A percentile compares a stretch with the other conserved stretches of the same genome.
phyloP scores from a whole-genome alignment of 1,284 basidiomycete genomes.

The Cryptococcus sp. region DNA sequence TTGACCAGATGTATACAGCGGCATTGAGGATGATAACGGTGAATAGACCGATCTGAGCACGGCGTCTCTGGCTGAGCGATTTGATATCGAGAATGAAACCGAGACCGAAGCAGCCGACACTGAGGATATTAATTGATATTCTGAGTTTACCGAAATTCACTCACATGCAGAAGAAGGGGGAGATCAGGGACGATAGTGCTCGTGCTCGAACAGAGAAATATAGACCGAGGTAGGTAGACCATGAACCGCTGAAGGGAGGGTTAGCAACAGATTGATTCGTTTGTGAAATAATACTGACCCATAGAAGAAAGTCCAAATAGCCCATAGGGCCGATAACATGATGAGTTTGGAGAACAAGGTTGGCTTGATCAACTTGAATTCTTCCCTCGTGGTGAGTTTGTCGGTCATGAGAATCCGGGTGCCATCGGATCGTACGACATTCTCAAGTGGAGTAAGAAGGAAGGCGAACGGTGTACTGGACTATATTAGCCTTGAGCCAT shows the following conservation, averaged over 20 bases:
- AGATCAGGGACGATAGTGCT: conserved; percentile 22
- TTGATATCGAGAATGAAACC: conserved; percentile 26
- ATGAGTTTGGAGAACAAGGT: conserved; percentile 8
- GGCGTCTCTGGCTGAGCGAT: conserved; percentile 14
- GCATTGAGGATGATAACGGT: conserved; percentile 16
- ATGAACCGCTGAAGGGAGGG: background rate
- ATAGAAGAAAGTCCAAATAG: conserved; percentile 21
- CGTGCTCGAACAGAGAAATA: conserved; percentile 24
- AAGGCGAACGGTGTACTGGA: conserved; percentile 18
- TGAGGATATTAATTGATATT: background rate
- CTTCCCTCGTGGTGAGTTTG: conserved; percentile 3
- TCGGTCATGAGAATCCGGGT: conserved; percentile 13
- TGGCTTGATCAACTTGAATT: conserved; percentile 1
- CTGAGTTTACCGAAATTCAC: background rate
- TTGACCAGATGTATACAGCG: conserved; percentile 22
- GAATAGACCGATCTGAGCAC: conserved; percentile 22
- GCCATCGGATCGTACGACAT: conserved; percentile 20
- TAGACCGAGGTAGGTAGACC: conserved; percentile 17
- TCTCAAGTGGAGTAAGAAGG: conserved; percentile 17
- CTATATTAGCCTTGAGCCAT: background rate
- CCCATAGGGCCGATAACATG: conserved; percentile 9
- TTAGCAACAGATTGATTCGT: background rate
- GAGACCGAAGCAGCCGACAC: conserved; percentile 22
- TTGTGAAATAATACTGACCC: conserved; percentile 5
- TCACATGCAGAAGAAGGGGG: conserved; percentile 25